Evolutionary conservation across 202 grass and related monocot species (phyloP).

Genomic region (Panicum hallii): DNA sequence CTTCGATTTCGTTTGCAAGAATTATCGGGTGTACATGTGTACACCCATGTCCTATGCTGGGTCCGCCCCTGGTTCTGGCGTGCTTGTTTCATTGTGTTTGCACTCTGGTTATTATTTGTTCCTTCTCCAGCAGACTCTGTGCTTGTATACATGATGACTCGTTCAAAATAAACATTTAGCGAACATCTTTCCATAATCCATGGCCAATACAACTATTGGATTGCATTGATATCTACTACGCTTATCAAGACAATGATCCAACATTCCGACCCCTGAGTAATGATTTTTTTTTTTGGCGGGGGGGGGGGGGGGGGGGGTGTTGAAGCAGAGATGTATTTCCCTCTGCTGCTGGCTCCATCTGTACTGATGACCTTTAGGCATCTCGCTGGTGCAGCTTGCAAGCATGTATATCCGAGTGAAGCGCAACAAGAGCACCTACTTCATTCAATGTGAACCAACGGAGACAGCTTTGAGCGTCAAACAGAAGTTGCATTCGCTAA

Average conservation of each 20-base stretch:
- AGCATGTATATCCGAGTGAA: slow-evolving; percentile 91
- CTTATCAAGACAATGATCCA: background rate
- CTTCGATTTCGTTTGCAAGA: too few relatives aligned
- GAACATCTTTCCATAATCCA: background rate
- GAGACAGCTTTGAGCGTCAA: slow-evolving; percentile 74
- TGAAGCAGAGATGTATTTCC: background rate
- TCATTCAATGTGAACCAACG: slow-evolving; percentile 75
- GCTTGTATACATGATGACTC: background rate
- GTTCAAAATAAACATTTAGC: background rate
- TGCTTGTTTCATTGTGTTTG: background rate
- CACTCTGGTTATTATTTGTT: background rate
- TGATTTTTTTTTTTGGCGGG: background rate
- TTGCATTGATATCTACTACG: background rate
- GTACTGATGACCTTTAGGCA: slow-evolving; percentile 17
- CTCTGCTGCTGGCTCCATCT: background rate
- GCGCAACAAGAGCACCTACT: slow-evolving; percentile 81
- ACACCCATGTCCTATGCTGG: too few relatives aligned
- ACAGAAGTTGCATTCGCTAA: slow-evolving; percentile 66
- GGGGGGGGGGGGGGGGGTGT: too few relatives aligned
- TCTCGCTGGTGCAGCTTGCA: slow-evolving; percentile 46
- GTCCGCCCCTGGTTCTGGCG: background rate
- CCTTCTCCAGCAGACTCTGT: background rate
- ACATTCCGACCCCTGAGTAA: background rate
- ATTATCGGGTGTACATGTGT: too few relatives aligned
- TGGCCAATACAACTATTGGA: background rate